These are phyloP conservation scores for Prunus mira DNA, from an alignment of 306 rosid genomes.

Conservation along the genomic window DNA sequence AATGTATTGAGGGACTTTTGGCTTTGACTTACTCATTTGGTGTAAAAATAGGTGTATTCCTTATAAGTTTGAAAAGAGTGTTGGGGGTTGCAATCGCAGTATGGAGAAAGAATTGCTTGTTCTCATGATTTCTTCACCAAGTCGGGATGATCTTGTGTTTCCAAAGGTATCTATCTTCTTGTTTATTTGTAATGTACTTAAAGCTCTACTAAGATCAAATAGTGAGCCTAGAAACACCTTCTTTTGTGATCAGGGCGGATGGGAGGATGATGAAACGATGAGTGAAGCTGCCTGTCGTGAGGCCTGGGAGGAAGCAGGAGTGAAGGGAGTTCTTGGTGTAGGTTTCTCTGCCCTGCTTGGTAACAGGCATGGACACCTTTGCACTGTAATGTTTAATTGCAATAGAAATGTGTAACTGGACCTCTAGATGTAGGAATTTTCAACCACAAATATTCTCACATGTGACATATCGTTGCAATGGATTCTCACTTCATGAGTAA, in stretches of 20 bases:
- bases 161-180: constrained; percentile 30
- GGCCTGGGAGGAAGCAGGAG: constrained; percentile 41
- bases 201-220: not conserved
- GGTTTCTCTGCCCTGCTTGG: constrained; percentile 22
- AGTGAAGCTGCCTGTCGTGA: constrained; percentile 36
- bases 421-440: not conserved
- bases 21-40: constrained; percentile 5
- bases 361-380: constrained; percentile 19
- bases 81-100: constrained; percentile 8
- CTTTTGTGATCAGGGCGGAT: constrained; percentile 35
- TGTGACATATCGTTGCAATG: not conserved
- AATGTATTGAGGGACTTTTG: not conserved
- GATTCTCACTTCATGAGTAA: not conserved
- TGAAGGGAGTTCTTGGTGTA: constrained; percentile 31
- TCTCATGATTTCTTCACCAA: constrained; percentile 39
- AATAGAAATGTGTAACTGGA: constrained; percentile 4
- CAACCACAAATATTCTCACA: not conserved
- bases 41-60: constrained; percentile 32
- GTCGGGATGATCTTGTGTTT: constrained; percentile 37
- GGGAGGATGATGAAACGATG: constrained; percentile 37
- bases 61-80: constrained; percentile 20
- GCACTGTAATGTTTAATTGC: not conserved
- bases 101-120: constrained; percentile 26
- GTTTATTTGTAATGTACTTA: not conserved
- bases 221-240: not conserved